phyloP scores from a whole-genome alignment of 306 rosid species.

The Corylus heterophylla region DNA sequence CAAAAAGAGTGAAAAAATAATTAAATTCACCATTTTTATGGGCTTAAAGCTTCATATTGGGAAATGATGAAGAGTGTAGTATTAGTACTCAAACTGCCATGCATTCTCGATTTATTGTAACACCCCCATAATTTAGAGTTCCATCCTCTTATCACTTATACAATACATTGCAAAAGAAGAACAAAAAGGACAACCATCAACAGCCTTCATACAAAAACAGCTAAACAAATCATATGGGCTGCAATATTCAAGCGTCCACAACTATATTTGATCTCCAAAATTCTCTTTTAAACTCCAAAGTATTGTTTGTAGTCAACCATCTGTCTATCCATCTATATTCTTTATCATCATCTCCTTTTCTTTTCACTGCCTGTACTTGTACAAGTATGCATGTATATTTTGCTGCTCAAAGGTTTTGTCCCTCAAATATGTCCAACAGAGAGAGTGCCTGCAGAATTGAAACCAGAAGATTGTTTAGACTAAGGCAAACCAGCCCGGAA shows the following conservation, averaged over 20 bases:
- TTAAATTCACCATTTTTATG: too few species aligned
- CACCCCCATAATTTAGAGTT: slow-evolving; percentile 1
- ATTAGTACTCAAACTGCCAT: neutral
- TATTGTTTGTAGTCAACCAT: slow-evolving; percentile 24
- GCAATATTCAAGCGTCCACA: slow-evolving; percentile 22
- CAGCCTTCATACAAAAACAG: slow-evolving; percentile 39
- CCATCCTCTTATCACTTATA: slow-evolving; percentile 27
- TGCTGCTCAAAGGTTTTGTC: slow-evolving; percentile 47
- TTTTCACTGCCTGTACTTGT: slow-evolving; percentile 13
- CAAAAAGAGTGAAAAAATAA: too few species aligned
- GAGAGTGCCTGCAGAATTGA: slow-evolving; percentile 68
- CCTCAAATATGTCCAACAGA: slow-evolving; percentile 79
- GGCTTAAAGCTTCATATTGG: neutral
- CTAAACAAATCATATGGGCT: slow-evolving; percentile 22
- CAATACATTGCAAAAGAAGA: slow-evolving; percentile 21
- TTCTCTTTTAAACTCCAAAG: slow-evolving; percentile 22
- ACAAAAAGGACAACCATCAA: slow-evolving; percentile 28
- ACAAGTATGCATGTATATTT: slow-evolving; percentile 29
- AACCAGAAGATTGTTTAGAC: slow-evolving; percentile 19
- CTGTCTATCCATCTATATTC: slow-evolving; percentile 19
- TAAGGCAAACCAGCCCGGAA: neutral
- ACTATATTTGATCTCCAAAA: slow-evolving; percentile 4
- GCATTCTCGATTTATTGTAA: slow-evolving; percentile 17
- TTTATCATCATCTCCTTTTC: slow-evolving; percentile 17
- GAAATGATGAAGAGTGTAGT: too few species aligned